These are phyloP conservation scores for Talaromyces sp. DNA, from an alignment of 2,329 filamentous ascomycete species.

Conservation along the genomic window DNA sequence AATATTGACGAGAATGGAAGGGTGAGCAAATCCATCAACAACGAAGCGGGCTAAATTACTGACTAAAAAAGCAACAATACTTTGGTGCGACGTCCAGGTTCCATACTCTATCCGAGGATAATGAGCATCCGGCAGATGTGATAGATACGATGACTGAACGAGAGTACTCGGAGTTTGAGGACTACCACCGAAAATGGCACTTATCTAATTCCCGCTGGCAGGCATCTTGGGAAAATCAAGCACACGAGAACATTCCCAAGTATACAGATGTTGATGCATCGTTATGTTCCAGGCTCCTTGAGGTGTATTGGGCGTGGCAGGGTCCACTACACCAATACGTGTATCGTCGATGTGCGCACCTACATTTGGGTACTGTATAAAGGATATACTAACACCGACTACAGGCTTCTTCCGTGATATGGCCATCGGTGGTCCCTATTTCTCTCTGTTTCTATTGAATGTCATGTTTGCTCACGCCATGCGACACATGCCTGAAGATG, in stretches of 20 bases:
- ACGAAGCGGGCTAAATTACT: background rate
- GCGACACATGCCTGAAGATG: conserved; percentile 20
- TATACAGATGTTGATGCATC: conserved; percentile 14
- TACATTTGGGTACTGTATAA: background rate
- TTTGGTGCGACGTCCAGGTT: conserved; percentile 21
- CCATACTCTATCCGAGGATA: conserved; percentile 14
- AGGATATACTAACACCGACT: background rate
- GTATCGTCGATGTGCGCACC: conserved; percentile 21
- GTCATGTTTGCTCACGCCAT: conserved; percentile 23
- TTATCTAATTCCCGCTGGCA: conserved; percentile 18
- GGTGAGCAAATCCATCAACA: conserved; percentile 3
- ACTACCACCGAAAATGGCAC: conserved; percentile 20
- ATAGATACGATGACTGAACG: background rate
- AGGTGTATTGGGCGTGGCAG: conserved; percentile 24
- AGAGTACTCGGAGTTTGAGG: conserved; percentile 16
- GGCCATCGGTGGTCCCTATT: conserved; percentile 22
- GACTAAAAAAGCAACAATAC: conserved; percentile 13
- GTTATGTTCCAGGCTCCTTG: conserved; percentile 17
- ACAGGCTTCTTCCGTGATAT: conserved; percentile 23
- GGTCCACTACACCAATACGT: conserved; percentile 23
- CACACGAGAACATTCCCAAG: conserved; percentile 13
- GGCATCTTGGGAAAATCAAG: conserved; percentile 16
- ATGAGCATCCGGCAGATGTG: background rate
- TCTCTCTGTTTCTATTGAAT: conserved; percentile 22
- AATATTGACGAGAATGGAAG: conserved; percentile 19